Conservation (phyloP, 2,329 filamentous ascomycete genomes). For the Cladophialophora bantiana region DNA sequence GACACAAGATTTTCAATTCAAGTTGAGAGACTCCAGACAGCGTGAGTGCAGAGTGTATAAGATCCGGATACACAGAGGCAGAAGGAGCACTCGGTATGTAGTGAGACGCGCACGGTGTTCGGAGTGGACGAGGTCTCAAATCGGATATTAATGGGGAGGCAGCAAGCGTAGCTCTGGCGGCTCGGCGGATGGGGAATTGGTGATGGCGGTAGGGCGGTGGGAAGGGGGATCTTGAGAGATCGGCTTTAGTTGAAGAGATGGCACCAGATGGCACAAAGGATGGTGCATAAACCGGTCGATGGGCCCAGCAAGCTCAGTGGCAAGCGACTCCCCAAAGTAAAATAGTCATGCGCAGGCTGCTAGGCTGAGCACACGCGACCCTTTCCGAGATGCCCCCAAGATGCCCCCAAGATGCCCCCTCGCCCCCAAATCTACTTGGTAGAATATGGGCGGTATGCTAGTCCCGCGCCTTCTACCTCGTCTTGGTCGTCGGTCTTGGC, state of each 20-base stretch:
- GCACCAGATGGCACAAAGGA: not conserved
- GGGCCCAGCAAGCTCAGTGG: no score
- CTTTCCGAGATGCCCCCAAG: not conserved
- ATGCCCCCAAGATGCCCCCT: not conserved
- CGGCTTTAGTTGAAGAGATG: not conserved
- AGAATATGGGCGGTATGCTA: no score
- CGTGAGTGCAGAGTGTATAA: constrained; percentile 16
- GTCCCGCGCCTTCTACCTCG: no score
- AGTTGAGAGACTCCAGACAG: constrained; percentile 17
- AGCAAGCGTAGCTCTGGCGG: not conserved
- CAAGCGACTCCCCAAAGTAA: no score
- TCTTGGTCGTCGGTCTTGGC: no score
- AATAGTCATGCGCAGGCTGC: not conserved
- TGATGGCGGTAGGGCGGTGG: not conserved
- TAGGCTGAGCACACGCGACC: not conserved
- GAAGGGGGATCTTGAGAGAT: constrained; percentile 6
- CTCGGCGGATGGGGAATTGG: constrained; percentile 14
- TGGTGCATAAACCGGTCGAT: not conserved
- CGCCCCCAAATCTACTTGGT: no score
- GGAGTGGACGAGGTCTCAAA: constrained; percentile 14
- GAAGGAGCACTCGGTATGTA: constrained; percentile 3
- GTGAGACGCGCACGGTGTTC: constrained; percentile 19
- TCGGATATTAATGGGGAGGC: constrained; percentile 6
- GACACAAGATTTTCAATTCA: constrained; percentile 14
- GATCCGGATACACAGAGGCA: constrained; percentile 17